Evolutionary conservation across 495 filamentous ascomycete genomes (phyloP), one percentile per base, ranked within the genome.

Genomic region (Cladorrhinum samala): DNA sequence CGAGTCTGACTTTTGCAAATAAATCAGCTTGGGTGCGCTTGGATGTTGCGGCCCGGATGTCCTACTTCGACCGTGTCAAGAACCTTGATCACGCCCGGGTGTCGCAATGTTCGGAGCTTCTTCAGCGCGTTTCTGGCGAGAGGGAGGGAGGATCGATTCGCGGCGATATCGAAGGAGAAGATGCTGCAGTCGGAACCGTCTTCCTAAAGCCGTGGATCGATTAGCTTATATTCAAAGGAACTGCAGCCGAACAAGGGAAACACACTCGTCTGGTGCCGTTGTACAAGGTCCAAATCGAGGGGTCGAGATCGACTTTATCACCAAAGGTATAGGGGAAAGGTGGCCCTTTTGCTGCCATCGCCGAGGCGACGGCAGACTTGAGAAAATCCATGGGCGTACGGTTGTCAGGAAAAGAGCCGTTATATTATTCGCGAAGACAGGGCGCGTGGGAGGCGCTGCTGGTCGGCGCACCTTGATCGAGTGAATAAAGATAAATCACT

Each of bases 331-430:
- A 96, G 8, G 89, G 90, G 61, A 95, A 94, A 3, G 89, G 82
- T 27, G 90, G 91, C 16, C 91, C 91, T 69, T 95, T 95, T 13
- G 93, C 42, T 24, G 42, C 87, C 60, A 96, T 97, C 53, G 92
- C 92, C 38, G 93, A 96, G 33, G 90, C 89, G 61, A 98, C 89
- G 38, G 94, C 94, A 43, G 89, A 96, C 72, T 96, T 98, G 54
- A 98, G 79, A 66, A 97, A 96, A 61, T 98, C 91, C 93, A 98
- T 98, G 53, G 48, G 13, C 17, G 38, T 8, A 14, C 17, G 33
- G 23, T 40, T 9, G 37, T 41, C 25, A 17, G n/a, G n/a, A n/a
- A n/a, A n/a, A n/a, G n/a, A n/a, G n/a, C n/a, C n/a, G n/a, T n/a
- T n/a, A n/a, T n/a, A n/a, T n/a, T n/a, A n/a, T n/a, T n/a, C n/a